Conservation (phyloP, 305 asterid genomes). For the Fraxinus greggii region DNA sequence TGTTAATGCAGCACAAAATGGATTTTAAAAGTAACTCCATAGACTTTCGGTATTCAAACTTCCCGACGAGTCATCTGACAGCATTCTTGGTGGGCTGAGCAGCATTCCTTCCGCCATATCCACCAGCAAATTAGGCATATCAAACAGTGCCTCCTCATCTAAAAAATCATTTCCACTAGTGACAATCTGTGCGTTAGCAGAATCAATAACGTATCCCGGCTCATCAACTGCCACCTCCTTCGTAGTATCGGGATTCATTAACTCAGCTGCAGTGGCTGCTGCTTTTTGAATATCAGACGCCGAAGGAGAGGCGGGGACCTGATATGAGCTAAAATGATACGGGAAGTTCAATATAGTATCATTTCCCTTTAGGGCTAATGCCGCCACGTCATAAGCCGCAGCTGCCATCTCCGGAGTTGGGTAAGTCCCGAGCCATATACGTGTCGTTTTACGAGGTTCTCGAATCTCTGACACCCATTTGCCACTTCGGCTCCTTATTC, state of each 20-base stretch:
- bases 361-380: slow-evolving; percentile 47
- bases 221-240: slow-evolving; percentile 13
- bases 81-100: slow-evolving; percentile 3
- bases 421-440: slow-evolving; percentile 84
- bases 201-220: neutral
- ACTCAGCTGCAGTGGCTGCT: slow-evolving; percentile 56
- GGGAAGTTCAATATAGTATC: slow-evolving; percentile 53
- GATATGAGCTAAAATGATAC: slow-evolving; percentile 33
- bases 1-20: neutral
- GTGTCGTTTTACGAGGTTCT: slow-evolving; percentile 68
- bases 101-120: slow-evolving; percentile 5
- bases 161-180: neutral
- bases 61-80: neutral
- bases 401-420: slow-evolving; percentile 70
- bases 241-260: slow-evolving; percentile 33
- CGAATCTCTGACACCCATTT: slow-evolving; percentile 79
- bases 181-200: neutral
- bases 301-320: slow-evolving; percentile 52
- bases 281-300: slow-evolving; percentile 56
- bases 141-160: neutral
- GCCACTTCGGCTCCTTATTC: slow-evolving; percentile 56
- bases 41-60: neutral
- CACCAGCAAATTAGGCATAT: slow-evolving; percentile 3
- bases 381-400: slow-evolving; percentile 61
- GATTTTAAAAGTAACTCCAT: slow-evolving; percentile 1